phyloP scores from a whole-genome alignment of 768 basidiomycete species.

The Nidula microcarpa region DNA sequence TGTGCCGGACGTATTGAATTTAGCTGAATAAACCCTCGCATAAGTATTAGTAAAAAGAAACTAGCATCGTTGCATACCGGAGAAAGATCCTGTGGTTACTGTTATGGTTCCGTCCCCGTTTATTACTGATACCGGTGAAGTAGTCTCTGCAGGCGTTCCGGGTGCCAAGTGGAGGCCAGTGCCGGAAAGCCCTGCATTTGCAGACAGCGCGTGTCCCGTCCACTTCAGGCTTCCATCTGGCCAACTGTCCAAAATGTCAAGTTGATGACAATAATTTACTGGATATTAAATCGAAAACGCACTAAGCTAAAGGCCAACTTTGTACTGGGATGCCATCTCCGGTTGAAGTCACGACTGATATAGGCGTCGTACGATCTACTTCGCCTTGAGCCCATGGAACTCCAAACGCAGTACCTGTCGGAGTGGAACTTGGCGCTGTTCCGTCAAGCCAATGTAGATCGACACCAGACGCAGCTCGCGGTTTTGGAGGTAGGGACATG shows the following conservation, averaged over 20 bases:
- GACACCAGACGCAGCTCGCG: conserved; percentile 16
- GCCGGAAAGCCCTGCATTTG: conserved; percentile 17
- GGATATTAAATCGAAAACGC: conserved; percentile 2
- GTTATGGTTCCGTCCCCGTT: conserved; percentile 16
- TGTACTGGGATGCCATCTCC: conserved; percentile 14
- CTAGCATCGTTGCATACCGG: conserved; percentile 13
- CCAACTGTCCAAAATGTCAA: conserved; percentile 17
- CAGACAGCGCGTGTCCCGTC: conserved; percentile 32
- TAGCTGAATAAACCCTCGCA: conserved; percentile 10
- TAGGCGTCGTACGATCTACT: conserved; percentile 28
- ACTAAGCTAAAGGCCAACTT: conserved; percentile 36
- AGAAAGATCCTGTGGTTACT: conserved; percentile 29
- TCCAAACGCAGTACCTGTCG: conserved; percentile 31
- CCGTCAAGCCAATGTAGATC: conserved; percentile 29
- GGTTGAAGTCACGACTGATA: conserved; percentile 6
- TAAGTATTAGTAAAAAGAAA: not conserved
- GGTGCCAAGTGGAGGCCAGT: conserved; percentile 17
- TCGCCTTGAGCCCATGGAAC: conserved; percentile 32
- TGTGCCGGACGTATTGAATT: conserved; percentile 26
- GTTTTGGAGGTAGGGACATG: conserved; percentile 2
- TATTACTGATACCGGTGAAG: conserved; percentile 23
- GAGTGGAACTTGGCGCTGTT: conserved; percentile 18
- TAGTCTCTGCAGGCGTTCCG: conserved; percentile 28
- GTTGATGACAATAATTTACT: not conserved
- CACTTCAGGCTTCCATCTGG: conserved; percentile 36